Percentiles rank a stretch among this genome's conserved stretches.
Conservation (phyloP, 2,329 filamentous ascomycete species). For the Ceratocystis smalleyi region DNA sequence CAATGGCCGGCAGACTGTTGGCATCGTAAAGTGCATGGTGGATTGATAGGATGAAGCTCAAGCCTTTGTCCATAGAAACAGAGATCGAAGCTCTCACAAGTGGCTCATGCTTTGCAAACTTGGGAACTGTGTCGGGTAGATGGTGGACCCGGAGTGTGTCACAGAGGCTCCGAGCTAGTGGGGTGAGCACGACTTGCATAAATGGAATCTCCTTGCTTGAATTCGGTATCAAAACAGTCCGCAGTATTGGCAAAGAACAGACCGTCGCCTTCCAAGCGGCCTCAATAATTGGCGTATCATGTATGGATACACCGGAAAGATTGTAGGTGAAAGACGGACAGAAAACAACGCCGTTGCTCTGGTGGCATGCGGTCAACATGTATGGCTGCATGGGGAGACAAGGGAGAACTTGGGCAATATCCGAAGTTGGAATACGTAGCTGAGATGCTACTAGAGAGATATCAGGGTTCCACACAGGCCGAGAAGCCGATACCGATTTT, state of each 20-base stretch:
- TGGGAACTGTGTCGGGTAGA: background rate
- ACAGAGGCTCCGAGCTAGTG: slow-evolving; percentile 13
- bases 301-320: slow-evolving; percentile 28
- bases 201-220: slow-evolving; percentile 34
- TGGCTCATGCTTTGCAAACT: background rate
- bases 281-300: slow-evolving; percentile 37
- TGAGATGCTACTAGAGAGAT: background rate
- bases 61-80: slow-evolving; percentile 18
- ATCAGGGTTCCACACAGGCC: slow-evolving; percentile 5
- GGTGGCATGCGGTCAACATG: slow-evolving; percentile 64
- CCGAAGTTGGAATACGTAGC: slow-evolving; percentile 24
- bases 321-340: slow-evolving; percentile 56
- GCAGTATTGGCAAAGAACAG: slow-evolving; percentile 43
- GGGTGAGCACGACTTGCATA: slow-evolving; percentile 44
- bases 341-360: slow-evolving; percentile 50
- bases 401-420: slow-evolving; percentile 46
- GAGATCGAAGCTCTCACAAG: slow-evolving; percentile 13
- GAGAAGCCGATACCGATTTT: background rate
- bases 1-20: slow-evolving; percentile 53
- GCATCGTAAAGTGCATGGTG: slow-evolving; percentile 86
- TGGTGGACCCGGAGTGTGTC: background rate
- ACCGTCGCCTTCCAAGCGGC: slow-evolving; percentile 48
- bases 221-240: slow-evolving; percentile 49
- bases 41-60: slow-evolving; percentile 40
- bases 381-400: slow-evolving; percentile 65